Evolutionary conservation across 176 grass and related monocot genomes (phyloP).

Genomic region (Leersia perrieri): DNA sequence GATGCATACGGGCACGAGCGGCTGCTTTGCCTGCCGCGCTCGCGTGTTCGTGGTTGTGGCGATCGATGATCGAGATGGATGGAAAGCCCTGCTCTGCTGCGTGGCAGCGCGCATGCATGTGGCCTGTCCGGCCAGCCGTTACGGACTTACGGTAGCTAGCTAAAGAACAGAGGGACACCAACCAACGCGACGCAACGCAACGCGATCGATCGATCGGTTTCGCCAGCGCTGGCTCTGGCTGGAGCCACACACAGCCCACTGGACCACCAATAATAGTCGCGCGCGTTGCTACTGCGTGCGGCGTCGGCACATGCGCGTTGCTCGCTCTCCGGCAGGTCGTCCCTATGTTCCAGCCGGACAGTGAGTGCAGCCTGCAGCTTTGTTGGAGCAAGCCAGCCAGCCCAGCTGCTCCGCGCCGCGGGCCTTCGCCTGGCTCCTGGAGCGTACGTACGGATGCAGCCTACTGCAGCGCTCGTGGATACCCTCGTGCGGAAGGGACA

Average conservation of each 20-base stretch:
- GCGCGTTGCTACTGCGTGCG: conserved; percentile 8
- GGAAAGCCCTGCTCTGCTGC: neutral
- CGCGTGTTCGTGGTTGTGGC: neutral
- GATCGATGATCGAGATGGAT: too few species aligned
- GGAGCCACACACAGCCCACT: conserved; percentile 1
- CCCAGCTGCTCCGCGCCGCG: too few species aligned
- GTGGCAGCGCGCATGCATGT: conserved; percentile 37
- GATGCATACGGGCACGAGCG: conserved; percentile 5
- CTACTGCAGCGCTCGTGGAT: neutral
- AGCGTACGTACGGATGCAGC: conserved; percentile 1
- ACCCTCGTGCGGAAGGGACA: neutral
- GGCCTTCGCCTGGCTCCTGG: neutral
- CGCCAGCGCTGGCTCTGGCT: neutral
- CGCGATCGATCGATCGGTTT: neutral
- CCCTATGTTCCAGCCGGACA: neutral
- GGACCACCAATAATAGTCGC: conserved; percentile 54
- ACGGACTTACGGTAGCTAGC: neutral
- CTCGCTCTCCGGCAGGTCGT: conserved; percentile 8
- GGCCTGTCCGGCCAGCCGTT: conserved; percentile 17
- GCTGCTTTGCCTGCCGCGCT: neutral
- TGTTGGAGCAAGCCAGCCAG: neutral
- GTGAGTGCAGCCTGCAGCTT: conserved; percentile 22
- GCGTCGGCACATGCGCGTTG: conserved; percentile 42
- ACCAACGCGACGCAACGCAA: neutral
- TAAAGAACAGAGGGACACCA: neutral